These are phyloP conservation scores for Saccharum spontaneum DNA, from an alignment of 176 grass and related monocot genomes.

Conservation along the genomic window DNA sequence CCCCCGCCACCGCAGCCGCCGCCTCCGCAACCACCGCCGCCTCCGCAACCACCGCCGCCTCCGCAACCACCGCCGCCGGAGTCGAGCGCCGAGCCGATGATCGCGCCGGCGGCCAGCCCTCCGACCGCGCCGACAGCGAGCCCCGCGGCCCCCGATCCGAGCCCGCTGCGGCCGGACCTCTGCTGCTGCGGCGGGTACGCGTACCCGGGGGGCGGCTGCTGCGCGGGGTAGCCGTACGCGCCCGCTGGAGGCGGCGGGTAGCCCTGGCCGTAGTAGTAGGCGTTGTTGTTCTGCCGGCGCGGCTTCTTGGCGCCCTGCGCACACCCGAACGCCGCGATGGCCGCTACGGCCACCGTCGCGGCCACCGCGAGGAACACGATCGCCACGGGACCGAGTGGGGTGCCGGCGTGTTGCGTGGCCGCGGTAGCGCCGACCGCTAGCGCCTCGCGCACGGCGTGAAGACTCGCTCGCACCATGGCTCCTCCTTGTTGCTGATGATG, in stretches of 20 bases:
- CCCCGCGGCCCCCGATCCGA: constrained; percentile 31
- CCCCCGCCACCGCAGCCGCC: neutral
- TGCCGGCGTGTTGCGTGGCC: neutral
- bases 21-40: too few relatives aligned
- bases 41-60: neutral
- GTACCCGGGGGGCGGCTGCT: constrained; percentile 21
- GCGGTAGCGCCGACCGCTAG: neutral
- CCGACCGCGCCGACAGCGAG: constrained; percentile 19
- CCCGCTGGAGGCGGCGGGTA: constrained; percentile 31
- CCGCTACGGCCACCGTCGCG: constrained; percentile 17
- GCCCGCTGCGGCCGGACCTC: constrained; percentile 8
- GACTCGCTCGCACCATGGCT: constrained; percentile 28
- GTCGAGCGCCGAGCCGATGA: constrained; percentile 17
- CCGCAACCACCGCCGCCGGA: constrained; percentile 7
- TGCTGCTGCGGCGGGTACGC: constrained; percentile 28
- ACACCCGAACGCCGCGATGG: constrained; percentile 49
- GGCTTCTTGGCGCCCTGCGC: constrained; percentile 41
- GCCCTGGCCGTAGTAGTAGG: constrained; percentile 45
- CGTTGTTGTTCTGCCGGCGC: constrained; percentile 17
- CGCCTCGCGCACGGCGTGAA: neutral
- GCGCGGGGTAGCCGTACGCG: constrained; percentile 46
- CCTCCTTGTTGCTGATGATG: neutral
- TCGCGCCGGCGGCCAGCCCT: neutral
- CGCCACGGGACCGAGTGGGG: neutral
- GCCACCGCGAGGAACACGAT: constrained; percentile 7